Evolutionary conservation across 306 rosid species (phyloP).

Genomic region (Hippophae rhamnoides): DNA sequence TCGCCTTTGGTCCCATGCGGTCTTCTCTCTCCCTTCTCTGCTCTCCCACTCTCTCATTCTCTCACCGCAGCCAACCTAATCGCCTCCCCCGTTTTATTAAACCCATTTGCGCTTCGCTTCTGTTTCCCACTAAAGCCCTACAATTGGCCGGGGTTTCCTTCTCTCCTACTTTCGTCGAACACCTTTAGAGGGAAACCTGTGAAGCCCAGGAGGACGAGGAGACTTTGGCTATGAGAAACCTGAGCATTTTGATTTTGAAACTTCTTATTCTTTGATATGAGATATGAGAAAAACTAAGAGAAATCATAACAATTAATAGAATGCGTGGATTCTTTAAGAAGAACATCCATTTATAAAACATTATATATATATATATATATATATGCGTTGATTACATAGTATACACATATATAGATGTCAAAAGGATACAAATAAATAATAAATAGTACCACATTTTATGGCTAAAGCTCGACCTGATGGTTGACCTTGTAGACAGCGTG

Average conservation of each 20-base stretch:
- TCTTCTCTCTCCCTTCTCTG: slow-evolving; percentile 13
- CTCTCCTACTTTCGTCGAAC: slow-evolving; percentile 28
- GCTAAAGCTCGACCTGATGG: too few species aligned
- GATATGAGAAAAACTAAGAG: neutral
- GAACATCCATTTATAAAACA: too few species aligned
- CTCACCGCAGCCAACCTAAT: slow-evolving; percentile 9
- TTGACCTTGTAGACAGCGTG: too few species aligned
- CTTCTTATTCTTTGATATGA: slow-evolving; percentile 18
- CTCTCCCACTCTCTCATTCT: slow-evolving; percentile 17
- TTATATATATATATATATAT: too few species aligned
- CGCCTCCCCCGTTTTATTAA: neutral
- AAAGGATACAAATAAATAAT: too few species aligned
- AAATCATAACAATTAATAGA: too few species aligned
- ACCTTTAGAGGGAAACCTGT: slow-evolving; percentile 13
- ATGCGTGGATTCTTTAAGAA: too few species aligned
- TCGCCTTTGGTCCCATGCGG: slow-evolving; percentile 6
- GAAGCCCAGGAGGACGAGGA: neutral
- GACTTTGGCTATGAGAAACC: slow-evolving; percentile 4
- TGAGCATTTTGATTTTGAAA: slow-evolving; percentile 28
- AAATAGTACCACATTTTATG: too few species aligned
- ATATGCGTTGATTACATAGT: too few species aligned
- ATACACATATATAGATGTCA: too few species aligned
- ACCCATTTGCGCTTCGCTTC: neutral
- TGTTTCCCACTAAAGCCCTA: neutral
- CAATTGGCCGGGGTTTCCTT: slow-evolving; percentile 1